Percentiles rank a stretch among this genome's conserved stretches.
These are phyloP conservation scores for Corrigiola litoralis DNA, from an alignment of 179 eudicot species.

Conservation along the genomic window DNA sequence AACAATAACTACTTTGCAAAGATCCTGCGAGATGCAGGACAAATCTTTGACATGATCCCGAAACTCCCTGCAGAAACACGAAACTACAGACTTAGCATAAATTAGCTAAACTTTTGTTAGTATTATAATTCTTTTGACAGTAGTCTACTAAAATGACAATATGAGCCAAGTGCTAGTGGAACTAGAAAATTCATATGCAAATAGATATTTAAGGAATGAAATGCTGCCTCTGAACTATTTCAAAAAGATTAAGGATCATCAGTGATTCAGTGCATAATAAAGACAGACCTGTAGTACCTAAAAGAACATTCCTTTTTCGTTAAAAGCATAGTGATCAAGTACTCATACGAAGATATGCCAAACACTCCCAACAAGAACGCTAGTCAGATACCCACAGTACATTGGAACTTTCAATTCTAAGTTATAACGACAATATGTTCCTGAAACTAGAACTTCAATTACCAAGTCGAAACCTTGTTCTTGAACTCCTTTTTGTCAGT, in stretches of 20 bases:
- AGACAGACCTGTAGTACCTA: neutral
- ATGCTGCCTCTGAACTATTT: neutral
- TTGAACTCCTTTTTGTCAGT: too few relatives aligned
- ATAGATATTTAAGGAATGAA: too few relatives aligned
- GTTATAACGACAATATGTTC: too few relatives aligned
- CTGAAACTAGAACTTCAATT: too few relatives aligned
- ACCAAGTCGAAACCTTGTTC: too few relatives aligned
- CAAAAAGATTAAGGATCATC: neutral
- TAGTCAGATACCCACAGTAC: too few relatives aligned
- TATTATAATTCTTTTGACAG: neutral
- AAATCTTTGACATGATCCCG: constrained; percentile 94
- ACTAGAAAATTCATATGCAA: neutral
- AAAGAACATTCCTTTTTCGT: too few relatives aligned
- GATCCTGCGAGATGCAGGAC: constrained; percentile 69
- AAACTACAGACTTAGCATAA: neutral
- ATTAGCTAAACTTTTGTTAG: neutral
- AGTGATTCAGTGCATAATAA: neutral
- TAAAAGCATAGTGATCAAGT: too few relatives aligned
- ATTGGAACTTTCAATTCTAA: too few relatives aligned
- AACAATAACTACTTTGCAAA: constrained; percentile 71
- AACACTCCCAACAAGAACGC: too few relatives aligned
- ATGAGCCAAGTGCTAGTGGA: neutral
- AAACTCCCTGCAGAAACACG: constrained; percentile 54
- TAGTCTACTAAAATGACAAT: neutral
- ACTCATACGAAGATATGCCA: too few relatives aligned